Evolutionary conservation across 805 yeast genomes (phyloP).

Genomic region (Wickerhamomyces queroliae): DNA sequence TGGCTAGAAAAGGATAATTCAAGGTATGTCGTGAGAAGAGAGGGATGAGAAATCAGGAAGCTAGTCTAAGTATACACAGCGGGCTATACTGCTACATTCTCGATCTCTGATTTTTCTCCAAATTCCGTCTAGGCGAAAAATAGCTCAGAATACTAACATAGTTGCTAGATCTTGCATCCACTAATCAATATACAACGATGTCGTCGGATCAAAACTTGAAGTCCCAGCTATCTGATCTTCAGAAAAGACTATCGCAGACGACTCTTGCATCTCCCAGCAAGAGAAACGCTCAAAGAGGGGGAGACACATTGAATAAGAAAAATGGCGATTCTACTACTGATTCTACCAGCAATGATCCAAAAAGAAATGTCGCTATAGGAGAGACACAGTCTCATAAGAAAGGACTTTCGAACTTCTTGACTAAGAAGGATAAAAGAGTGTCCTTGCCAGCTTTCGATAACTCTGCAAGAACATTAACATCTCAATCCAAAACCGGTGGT

Average conservation of each 20-base stretch:
- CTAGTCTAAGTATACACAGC: too few relatives aligned
- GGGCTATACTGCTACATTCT: too few relatives aligned
- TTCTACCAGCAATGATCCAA: slow-evolving; percentile 2
- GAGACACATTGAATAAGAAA: background rate
- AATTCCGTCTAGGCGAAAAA: background rate
- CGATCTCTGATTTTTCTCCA: too few relatives aligned
- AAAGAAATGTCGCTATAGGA: background rate
- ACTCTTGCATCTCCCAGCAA: slow-evolving; percentile 21
- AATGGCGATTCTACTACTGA: slow-evolving; percentile 3
- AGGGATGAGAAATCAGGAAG: too few relatives aligned
- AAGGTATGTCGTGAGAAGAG: too few relatives aligned
- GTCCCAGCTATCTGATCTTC: slow-evolving; percentile 37
- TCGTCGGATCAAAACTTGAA: slow-evolving; percentile 28
- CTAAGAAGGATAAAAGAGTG: slow-evolving; percentile 21
- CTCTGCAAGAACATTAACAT: slow-evolving; percentile 12
- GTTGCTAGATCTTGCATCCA: background rate
- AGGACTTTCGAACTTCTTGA: slow-evolving; percentile 11
- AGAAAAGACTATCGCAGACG: slow-evolving; percentile 29
- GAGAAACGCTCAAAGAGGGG: background rate
- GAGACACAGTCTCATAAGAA: slow-evolving; percentile 8
- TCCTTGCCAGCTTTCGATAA: slow-evolving; percentile 20
- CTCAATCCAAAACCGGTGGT: slow-evolving; percentile 25
- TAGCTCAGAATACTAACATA: background rate
- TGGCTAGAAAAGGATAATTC: too few relatives aligned
- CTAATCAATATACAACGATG: slow-evolving; percentile 1